These are phyloP conservation scores for Cetradonia linearis DNA, from an alignment of 495 filamentous ascomycete species.

Conservation along the genomic window DNA sequence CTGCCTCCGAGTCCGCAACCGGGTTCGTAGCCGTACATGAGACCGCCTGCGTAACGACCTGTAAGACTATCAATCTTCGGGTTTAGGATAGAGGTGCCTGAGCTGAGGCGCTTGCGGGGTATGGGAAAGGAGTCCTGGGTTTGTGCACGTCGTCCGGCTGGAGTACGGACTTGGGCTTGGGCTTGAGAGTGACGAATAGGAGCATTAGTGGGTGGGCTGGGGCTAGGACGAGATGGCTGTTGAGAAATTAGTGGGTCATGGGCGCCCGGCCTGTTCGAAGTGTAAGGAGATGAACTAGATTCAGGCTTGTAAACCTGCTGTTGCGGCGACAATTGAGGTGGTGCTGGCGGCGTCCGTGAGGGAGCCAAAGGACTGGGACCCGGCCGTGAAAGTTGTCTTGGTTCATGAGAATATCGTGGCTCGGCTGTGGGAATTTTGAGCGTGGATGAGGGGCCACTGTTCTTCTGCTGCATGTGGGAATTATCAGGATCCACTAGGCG, in stretches of 20 bases:
- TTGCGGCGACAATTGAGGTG: neutral
- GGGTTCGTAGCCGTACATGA: constrained; percentile 36
- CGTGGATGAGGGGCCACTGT: neutral
- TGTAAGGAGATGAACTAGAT: neutral
- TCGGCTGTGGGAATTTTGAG: neutral
- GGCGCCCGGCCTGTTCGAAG: neutral
- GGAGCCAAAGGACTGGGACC: constrained; percentile 7
- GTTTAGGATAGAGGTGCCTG: constrained; percentile 3
- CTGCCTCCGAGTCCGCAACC: constrained; percentile 31
- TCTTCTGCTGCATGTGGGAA: neutral
- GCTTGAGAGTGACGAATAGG: neutral
- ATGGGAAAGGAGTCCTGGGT: constrained; percentile 1
- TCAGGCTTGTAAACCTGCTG: constrained; percentile 4
- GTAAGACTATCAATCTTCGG: constrained; percentile 18
- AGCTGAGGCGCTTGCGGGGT: constrained; percentile 11
- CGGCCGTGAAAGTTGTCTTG: neutral
- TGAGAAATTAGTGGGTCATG: neutral
- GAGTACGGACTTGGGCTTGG: neutral
- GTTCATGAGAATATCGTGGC: neutral
- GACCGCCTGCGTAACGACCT: constrained; percentile 35
- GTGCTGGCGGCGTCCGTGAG: constrained; percentile 3
- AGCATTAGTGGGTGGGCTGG: neutral
- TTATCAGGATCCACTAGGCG: neutral
- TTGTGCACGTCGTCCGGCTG: neutral
- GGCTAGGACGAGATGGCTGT: neutral